Evolutionary conservation across 148 eudicot genomes (phyloP).

Genomic region (Fagopyrum homotropicum): DNA sequence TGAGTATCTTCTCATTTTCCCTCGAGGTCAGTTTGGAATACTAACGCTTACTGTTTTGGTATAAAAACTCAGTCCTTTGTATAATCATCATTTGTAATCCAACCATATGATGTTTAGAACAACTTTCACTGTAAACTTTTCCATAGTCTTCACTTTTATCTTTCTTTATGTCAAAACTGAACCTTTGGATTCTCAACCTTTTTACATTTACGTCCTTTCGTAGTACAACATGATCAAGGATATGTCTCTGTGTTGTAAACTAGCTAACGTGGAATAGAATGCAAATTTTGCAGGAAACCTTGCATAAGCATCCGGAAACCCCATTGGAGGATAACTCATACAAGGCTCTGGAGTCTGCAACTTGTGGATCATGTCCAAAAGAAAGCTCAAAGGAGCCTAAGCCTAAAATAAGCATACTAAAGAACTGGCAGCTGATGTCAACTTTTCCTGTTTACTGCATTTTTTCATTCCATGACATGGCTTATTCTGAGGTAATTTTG

Average conservation of each 20-base stretch:
- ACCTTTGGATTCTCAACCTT: too few species aligned
- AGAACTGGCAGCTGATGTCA: slow-evolving; percentile 89
- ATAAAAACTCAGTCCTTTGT: background rate
- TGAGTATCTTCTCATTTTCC: slow-evolving; percentile 45
- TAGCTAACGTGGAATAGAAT: too few species aligned
- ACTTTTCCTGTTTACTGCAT: slow-evolving; percentile 68
- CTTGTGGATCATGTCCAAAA: slow-evolving; percentile 14
- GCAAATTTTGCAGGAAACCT: slow-evolving; percentile 50
- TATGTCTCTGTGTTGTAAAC: too few species aligned
- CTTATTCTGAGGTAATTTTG: slow-evolving; percentile 62
- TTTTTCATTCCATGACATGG: slow-evolving; percentile 92
- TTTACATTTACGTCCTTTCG: too few species aligned
- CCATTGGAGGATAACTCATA: slow-evolving; percentile 22
- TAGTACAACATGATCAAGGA: too few species aligned
- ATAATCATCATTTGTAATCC: background rate
- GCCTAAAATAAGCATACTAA: slow-evolving; percentile 42
- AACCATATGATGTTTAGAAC: background rate
- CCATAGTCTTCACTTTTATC: too few species aligned
- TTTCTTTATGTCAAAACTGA: too few species aligned
- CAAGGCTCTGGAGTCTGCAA: slow-evolving; percentile 40
- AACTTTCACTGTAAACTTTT: background rate
- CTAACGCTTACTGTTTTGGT: background rate
- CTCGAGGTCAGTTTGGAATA: slow-evolving; percentile 56
- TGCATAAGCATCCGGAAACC: slow-evolving; percentile 46
- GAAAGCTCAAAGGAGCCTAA: background rate